phyloP scores from a whole-genome alignment of 257 asterid genomes.

The Solanum sitiens region DNA sequence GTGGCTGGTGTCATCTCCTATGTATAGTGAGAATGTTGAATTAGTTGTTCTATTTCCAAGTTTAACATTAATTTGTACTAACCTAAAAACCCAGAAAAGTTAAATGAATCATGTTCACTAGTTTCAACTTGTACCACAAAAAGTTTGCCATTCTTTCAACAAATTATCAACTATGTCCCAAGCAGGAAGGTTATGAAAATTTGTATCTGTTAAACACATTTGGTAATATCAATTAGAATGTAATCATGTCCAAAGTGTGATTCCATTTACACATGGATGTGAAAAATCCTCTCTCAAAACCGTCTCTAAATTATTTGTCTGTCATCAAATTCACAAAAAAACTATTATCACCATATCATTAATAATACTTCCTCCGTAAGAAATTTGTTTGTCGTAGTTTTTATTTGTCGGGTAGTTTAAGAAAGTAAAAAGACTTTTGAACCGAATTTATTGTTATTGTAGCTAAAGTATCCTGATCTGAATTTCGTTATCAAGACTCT shows the following conservation, averaged over 20 bases:
- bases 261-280: constrained; percentile 44
- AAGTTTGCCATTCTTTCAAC: constrained; percentile 49
- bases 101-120: constrained; percentile 27
- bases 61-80: constrained; percentile 25
- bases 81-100: constrained; percentile 40
- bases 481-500: constrained; percentile 5
- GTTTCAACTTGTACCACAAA: constrained; percentile 24
- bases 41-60: constrained; percentile 14
- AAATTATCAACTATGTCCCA: constrained; percentile 34
- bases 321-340: not conserved
- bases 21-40: constrained; percentile 24
- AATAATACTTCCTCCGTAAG: no score
- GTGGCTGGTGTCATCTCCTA: constrained; percentile 34
- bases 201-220: constrained; percentile 44
- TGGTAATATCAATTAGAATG: constrained; percentile 35
- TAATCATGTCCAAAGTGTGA: constrained; percentile 44
- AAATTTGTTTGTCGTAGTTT: not conserved
- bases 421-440: no score
- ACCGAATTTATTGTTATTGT: not conserved
- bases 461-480: constrained; percentile 23
- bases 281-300: constrained; percentile 43
- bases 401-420: not conserved
- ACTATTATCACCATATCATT: not conserved
- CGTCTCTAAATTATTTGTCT: constrained; percentile 38
- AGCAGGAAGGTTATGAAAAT: constrained; percentile 33